These are phyloP conservation scores for Acanthamoeba royreba DNA, from an alignment of 208 protist species.

Conservation along the genomic window DNA sequence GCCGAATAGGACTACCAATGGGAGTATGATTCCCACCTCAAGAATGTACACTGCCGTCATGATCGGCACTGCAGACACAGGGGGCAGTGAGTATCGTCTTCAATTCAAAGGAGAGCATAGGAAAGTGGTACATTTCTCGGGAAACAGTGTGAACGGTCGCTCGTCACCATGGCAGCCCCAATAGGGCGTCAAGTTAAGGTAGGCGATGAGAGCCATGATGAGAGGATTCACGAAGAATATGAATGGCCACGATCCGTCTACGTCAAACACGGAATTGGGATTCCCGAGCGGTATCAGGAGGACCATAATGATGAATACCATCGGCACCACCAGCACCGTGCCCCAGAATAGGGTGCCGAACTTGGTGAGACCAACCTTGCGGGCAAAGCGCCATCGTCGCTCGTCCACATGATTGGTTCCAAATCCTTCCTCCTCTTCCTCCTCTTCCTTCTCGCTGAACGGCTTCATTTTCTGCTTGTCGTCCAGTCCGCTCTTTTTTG, in stretches of 20 bases:
- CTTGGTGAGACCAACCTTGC: background rate
- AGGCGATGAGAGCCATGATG: conserved; percentile 34
- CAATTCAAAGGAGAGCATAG: too few relatives aligned
- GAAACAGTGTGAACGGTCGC: background rate
- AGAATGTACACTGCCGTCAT: conserved; percentile 10
- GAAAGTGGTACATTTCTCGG: background rate
- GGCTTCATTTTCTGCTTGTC: background rate
- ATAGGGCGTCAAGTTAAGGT: background rate
- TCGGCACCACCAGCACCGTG: background rate
- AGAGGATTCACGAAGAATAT: conserved; percentile 43
- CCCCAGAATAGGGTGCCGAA: background rate
- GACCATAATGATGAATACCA: background rate
- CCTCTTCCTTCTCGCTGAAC: background rate
- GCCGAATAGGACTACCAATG: background rate
- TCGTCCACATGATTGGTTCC: background rate
- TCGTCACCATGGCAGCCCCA: background rate
- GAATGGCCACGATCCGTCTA: background rate
- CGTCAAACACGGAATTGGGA: background rate
- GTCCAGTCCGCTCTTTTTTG: too few relatives aligned
- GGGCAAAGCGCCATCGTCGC: background rate
- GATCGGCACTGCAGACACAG: background rate
- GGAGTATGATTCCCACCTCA: background rate
- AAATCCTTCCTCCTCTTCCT: background rate
- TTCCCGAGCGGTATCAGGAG: conserved; percentile 39
- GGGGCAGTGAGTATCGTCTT: background rate